Evolutionary conservation across 164 flowering plant species (phyloP).

Genomic region (Stephania japonica): DNA sequence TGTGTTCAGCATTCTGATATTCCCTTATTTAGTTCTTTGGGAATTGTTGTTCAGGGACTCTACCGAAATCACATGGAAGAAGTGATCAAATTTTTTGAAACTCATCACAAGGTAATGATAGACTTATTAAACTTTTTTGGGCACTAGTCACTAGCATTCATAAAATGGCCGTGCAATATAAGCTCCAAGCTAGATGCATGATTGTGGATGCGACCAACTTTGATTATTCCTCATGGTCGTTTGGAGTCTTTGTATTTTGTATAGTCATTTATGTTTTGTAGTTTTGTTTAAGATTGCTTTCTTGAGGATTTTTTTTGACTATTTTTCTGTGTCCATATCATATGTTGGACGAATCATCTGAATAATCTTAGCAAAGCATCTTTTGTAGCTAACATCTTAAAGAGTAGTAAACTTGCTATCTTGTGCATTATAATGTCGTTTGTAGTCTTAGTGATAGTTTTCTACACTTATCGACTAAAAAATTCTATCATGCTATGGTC

Average conservation of each 20-base stretch:
- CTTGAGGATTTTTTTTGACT: not conserved
- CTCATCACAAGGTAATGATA: slow-evolving; percentile 77
- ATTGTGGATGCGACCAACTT: not conserved
- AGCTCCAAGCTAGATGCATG: not conserved
- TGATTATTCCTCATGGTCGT: not conserved
- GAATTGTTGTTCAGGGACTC: slow-evolving; percentile 61
- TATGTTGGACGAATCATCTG: not conserved
- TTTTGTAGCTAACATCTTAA: not conserved
- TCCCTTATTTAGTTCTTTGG: slow-evolving; percentile 9
- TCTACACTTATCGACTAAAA: not conserved
- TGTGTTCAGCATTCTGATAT: not conserved
- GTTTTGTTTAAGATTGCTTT: not conserved
- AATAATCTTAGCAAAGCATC: not conserved
- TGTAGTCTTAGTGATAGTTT: not conserved
- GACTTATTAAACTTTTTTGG: not conserved
- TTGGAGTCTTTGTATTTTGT: not conserved
- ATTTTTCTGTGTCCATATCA: not conserved
- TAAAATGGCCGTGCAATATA: not conserved
- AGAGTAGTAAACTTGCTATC: not conserved
- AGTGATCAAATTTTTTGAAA: slow-evolving; percentile 94
- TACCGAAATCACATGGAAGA: slow-evolving; percentile 99
- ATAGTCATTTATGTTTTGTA: not conserved
- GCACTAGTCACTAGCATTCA: not conserved
- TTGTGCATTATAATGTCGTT: not conserved
- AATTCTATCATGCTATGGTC: not conserved